Percentiles rank a stretch among this genome's conserved stretches.
Evolutionary conservation across 2,329 filamentous ascomycete species (phyloP).

Genomic region (Zymoseptoria passerinii): DNA sequence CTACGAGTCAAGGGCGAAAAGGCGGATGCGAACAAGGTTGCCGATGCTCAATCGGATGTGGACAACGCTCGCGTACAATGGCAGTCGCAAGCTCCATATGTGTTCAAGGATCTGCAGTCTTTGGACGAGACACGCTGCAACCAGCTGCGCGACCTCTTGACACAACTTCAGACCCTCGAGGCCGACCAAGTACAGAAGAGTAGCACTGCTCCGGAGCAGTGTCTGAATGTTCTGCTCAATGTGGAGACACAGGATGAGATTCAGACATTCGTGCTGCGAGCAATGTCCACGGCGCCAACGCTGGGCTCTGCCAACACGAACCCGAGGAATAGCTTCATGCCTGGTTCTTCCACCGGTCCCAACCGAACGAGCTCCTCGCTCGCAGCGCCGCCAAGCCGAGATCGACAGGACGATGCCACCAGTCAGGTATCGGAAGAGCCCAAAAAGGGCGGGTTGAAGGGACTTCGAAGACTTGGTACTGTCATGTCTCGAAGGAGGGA

Average conservation of each 20-base stretch:
- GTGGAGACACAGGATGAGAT: slow-evolving; percentile 84
- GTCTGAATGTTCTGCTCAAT: slow-evolving; percentile 74
- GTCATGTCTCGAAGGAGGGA: slow-evolving; percentile 56
- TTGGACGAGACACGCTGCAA: slow-evolving; percentile 85
- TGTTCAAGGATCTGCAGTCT: slow-evolving; percentile 87
- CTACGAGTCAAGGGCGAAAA: slow-evolving; percentile 69
- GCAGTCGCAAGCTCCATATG: slow-evolving; percentile 89
- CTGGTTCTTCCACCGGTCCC: neutral
- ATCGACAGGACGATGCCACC: slow-evolving; percentile 15
- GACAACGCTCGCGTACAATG: slow-evolving; percentile 77
- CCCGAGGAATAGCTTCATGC: slow-evolving; percentile 6
- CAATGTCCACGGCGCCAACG: slow-evolving; percentile 25
- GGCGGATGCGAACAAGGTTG: slow-evolving; percentile 68
- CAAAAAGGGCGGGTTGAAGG: slow-evolving; percentile 42
- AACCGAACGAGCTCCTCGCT: slow-evolving; percentile 1
- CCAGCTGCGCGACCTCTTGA: slow-evolving; percentile 80
- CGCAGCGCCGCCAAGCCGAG: neutral
- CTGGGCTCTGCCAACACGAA: slow-evolving; percentile 5
- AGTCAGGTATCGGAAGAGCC: slow-evolving; percentile 33
- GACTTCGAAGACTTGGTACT: slow-evolving; percentile 52
- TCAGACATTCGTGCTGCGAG: slow-evolving; percentile 53
- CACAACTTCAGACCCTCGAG: slow-evolving; percentile 88
- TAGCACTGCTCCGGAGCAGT: slow-evolving; percentile 66
- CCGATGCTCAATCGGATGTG: slow-evolving; percentile 62
- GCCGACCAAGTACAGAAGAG: slow-evolving; percentile 74